phyloP scores from a whole-genome alignment of 108 stramenopile genomes.

The Thalassiosira profunda region DNA sequence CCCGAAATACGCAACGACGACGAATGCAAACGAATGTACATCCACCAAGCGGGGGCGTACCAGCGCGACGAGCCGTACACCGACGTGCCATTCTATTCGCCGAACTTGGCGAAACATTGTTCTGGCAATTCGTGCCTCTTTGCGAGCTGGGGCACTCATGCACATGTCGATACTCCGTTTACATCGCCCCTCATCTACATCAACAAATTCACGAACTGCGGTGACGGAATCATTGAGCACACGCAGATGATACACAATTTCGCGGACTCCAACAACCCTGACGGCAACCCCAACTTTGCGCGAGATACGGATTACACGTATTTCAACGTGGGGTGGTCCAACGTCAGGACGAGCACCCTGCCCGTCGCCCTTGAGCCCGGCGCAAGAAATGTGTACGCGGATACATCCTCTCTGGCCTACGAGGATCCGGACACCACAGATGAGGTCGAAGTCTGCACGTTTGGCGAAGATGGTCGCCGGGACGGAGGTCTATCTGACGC shows the following conservation, averaged over 20 bases:
- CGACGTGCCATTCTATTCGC: slow-evolving; percentile 2
- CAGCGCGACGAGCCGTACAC: slow-evolving; percentile 9
- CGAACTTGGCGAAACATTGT: slow-evolving; percentile 16
- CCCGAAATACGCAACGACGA: background rate
- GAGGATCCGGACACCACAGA: slow-evolving; percentile 8
- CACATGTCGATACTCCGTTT: slow-evolving; percentile 14
- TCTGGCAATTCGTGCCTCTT: slow-evolving; percentile 8
- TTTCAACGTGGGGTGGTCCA: slow-evolving; percentile 21
- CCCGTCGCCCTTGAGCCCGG: slow-evolving; percentile 14
- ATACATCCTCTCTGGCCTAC: background rate
- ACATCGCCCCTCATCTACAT: slow-evolving; percentile 16
- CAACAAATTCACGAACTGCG: slow-evolving; percentile 29
- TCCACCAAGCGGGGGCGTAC: slow-evolving; percentile 33
- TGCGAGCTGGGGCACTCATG: slow-evolving; percentile 22
- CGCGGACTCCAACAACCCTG: too few relatives aligned
- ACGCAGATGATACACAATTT: slow-evolving; percentile 31
- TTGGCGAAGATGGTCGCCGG: slow-evolving; percentile 5
- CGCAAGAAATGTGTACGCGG: too few relatives aligned
- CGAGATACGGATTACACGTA: slow-evolving; percentile 8
- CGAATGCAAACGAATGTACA: slow-evolving; percentile 7
- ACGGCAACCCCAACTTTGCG: too few relatives aligned
- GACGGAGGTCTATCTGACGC: too few relatives aligned
- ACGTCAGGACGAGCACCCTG: slow-evolving; percentile 15
- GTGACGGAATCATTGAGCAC: slow-evolving; percentile 30
- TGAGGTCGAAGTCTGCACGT: slow-evolving; percentile 1